Percentiles rank a stretch among this genome's conserved stretches.
Conservation (phyloP, 116 monocot genomes). For the Papilionanthe hybrid region DNA sequence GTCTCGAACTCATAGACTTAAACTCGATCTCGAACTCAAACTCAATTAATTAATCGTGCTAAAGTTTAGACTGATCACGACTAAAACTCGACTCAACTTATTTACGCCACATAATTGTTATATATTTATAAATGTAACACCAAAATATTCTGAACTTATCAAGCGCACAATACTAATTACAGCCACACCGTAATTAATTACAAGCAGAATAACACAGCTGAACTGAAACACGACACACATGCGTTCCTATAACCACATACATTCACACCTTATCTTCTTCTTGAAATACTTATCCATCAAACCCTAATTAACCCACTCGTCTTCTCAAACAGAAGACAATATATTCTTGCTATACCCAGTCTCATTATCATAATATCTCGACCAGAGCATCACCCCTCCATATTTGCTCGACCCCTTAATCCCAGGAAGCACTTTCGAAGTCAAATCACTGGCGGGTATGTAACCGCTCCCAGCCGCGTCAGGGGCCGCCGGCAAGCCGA, state of each 20-base stretch:
- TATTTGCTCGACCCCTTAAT: slow-evolving; percentile 13
- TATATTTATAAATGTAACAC: too few relatives aligned
- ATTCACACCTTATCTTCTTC: not conserved
- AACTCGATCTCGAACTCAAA: too few relatives aligned
- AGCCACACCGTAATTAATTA: not conserved
- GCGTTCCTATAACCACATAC: too few relatives aligned
- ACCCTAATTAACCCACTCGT: not conserved
- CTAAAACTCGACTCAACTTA: too few relatives aligned
- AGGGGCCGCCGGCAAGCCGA: slow-evolving; percentile 12
- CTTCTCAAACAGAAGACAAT: not conserved
- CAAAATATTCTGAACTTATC: too few relatives aligned
- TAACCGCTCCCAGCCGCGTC: slow-evolving; percentile 17
- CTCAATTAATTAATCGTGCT: too few relatives aligned
- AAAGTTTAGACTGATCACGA: too few relatives aligned
- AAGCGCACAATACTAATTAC: too few relatives aligned
- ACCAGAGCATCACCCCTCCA: slow-evolving; percentile 21
- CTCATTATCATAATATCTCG: slow-evolving; percentile 2
- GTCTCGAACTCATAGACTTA: too few relatives aligned
- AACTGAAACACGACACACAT: not conserved
- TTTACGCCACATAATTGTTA: too few relatives aligned
- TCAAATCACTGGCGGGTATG: not conserved
- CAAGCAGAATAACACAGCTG: not conserved
- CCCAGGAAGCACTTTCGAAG: slow-evolving; percentile 8
- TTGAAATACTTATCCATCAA: not conserved
- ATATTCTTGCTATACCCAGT: slow-evolving; percentile 11